Evolutionary conservation across 805 yeast species (phyloP).

Genomic region (Metschnikowia lachancei): DNA sequence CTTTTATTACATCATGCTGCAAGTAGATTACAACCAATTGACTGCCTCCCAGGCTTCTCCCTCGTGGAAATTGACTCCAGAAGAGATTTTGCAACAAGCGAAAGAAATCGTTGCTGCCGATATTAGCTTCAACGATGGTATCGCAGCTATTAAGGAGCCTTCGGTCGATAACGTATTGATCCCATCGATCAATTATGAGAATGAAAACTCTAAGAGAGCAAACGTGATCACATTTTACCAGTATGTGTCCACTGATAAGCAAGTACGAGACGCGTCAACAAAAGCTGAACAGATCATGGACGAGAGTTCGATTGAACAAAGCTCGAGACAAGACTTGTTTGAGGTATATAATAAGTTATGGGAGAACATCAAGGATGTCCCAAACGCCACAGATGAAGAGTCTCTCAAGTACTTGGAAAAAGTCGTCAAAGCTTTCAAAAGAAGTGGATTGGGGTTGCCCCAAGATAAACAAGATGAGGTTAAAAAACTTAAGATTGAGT

Average conservation of each 20-base stretch:
- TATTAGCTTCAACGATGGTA: slow-evolving; percentile 49
- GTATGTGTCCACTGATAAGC: slow-evolving; percentile 64
- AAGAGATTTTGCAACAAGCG: slow-evolving; percentile 43
- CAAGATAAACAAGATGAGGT: slow-evolving; percentile 53
- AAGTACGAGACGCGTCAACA: slow-evolving; percentile 68
- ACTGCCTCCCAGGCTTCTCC: slow-evolving; percentile 29
- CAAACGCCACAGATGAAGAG: slow-evolving; percentile 44
- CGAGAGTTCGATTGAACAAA: slow-evolving; percentile 60
- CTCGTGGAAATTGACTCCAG: slow-evolving; percentile 60
- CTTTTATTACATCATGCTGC: slow-evolving; percentile 5
- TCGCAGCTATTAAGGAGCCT: slow-evolving; percentile 51
- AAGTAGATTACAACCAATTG: slow-evolving; percentile 5
- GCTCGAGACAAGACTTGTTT: slow-evolving; percentile 64
- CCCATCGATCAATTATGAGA: slow-evolving; percentile 52
- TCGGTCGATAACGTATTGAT: slow-evolving; percentile 55
- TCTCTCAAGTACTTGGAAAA: slow-evolving; percentile 57
- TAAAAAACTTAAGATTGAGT: slow-evolving; percentile 55
- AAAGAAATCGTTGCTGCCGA: slow-evolving; percentile 37
- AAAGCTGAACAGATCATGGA: slow-evolving; percentile 58
- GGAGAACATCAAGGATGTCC: slow-evolving; percentile 27
- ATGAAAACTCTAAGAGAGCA: slow-evolving; percentile 43
- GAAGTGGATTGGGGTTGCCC: slow-evolving; percentile 68
- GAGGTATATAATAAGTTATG: slow-evolving; percentile 54
- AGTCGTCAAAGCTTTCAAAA: slow-evolving; percentile 51
- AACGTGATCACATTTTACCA: slow-evolving; percentile 65